A percentile compares a stretch with the other conserved stretches of the same genome.
phyloP scores from a whole-genome alignment of 179 eudicot species.

The Heliamphora pulchella region DNA sequence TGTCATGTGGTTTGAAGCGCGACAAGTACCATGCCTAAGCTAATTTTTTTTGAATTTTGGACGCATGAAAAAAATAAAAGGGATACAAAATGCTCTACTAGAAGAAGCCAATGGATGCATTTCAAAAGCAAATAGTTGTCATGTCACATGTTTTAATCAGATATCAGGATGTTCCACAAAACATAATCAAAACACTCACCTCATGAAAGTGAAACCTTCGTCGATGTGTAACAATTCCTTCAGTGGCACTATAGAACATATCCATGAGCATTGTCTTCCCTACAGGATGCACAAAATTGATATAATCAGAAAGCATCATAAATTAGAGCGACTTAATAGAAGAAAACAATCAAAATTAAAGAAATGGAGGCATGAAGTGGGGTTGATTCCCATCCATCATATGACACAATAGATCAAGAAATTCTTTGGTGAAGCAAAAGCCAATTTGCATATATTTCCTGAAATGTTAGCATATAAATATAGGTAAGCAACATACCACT shows the following conservation, averaged over 20 bases:
- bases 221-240: conserved; percentile 76
- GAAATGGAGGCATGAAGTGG: background rate
- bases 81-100: background rate
- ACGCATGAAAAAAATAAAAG: background rate
- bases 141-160: background rate
- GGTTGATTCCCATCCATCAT: background rate
- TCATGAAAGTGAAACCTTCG: conserved; percentile 93
- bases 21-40: too few relatives aligned
- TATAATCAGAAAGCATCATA: background rate
- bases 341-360: background rate
- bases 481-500: conserved; percentile 50
- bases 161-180: background rate
- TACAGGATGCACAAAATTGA: conserved; percentile 25
- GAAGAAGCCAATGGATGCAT: background rate
- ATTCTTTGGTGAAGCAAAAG: conserved; percentile 1
- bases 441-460: background rate
- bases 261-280: conserved; percentile 99
- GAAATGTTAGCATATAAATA: background rate
- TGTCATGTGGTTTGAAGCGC: too few relatives aligned
- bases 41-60: too few relatives aligned
- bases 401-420: too few relatives aligned
- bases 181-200: conserved; percentile 34
- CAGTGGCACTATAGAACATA: conserved; percentile 84
- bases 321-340: background rate
- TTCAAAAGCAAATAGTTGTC: background rate